These are phyloP conservation scores for Hypoxylon fragiforme DNA, from an alignment of 495 filamentous ascomycete genomes.

Conservation along the genomic window DNA sequence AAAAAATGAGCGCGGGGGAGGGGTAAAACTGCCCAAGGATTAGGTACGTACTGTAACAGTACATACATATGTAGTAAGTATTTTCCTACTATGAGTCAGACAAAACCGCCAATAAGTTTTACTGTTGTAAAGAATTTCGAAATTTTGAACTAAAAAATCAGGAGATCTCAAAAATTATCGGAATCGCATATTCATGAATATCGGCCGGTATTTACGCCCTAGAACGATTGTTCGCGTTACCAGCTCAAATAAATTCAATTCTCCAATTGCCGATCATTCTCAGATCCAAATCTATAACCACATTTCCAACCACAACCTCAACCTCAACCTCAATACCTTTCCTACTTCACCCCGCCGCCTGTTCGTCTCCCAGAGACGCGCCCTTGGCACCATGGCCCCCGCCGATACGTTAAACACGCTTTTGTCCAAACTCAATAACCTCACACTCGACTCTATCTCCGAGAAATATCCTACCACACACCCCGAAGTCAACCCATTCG, in stretches of 20 bases:
- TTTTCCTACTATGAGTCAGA: slow-evolving; percentile 28
- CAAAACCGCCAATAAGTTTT: background rate
- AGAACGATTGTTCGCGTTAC: slow-evolving; percentile 10
- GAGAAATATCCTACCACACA: slow-evolving; percentile 57
- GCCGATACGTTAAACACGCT: slow-evolving; percentile 40
- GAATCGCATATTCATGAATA: slow-evolving; percentile 15
- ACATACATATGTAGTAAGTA: too few species aligned
- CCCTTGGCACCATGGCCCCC: slow-evolving; percentile 33
- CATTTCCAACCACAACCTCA: too few species aligned
- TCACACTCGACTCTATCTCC: slow-evolving; percentile 43
- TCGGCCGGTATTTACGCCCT: slow-evolving; percentile 1
- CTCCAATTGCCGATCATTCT: slow-evolving; percentile 3
- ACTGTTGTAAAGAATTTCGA: too few species aligned
- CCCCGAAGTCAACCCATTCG: slow-evolving; percentile 79
- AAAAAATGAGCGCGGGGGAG: slow-evolving; percentile 18
- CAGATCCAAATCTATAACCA: background rate
- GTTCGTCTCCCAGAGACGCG: slow-evolving; percentile 25
- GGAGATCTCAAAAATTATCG: slow-evolving; percentile 1
- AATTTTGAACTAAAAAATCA: too few species aligned
- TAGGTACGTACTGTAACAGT: too few species aligned
- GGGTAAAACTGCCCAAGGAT: slow-evolving; percentile 27
- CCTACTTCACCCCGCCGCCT: background rate
- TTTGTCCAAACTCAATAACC: slow-evolving; percentile 42
- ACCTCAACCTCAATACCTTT: too few species aligned
- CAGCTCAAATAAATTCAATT: slow-evolving; percentile 1